Conservation (phyloP, 225 moss, liverwort and hornwort genomes). For the Marchantia paleacea region DNA sequence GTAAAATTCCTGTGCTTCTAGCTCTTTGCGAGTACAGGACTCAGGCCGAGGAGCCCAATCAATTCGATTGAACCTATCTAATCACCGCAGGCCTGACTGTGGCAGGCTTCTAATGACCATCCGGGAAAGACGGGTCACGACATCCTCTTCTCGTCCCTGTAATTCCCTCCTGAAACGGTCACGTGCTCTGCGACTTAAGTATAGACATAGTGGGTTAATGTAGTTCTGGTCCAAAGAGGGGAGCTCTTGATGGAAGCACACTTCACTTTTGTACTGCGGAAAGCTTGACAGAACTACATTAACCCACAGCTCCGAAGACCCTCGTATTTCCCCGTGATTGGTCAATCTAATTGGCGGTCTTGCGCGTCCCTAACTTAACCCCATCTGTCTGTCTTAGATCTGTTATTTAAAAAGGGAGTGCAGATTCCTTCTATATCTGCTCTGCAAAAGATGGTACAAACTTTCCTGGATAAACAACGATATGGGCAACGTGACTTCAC, state of each 20-base stretch:
- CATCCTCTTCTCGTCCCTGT: neutral
- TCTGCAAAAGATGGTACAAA: neutral
- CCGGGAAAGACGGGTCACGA: neutral
- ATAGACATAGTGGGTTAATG: constrained; percentile 6
- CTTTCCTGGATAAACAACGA: neutral
- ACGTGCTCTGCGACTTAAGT: neutral
- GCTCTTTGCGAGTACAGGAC: neutral
- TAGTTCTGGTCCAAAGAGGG: neutral
- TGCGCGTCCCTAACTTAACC: neutral
- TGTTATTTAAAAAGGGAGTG: neutral
- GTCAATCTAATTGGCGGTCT: neutral
- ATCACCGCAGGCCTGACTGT: neutral
- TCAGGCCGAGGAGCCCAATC: neutral
- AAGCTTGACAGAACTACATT: neutral
- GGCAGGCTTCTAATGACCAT: neutral
- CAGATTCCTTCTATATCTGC: neutral
- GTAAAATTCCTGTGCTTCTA: constrained; percentile 8
- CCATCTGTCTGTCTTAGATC: neutral
- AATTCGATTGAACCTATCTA: constrained; percentile 11
- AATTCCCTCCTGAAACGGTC: neutral
- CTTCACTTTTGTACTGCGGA: too few relatives aligned
- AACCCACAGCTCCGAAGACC: neutral
- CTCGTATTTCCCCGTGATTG: neutral
- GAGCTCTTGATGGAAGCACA: too few relatives aligned
- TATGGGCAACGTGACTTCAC: neutral